A percentile compares a stretch with the other conserved stretches of the same genome.
phyloP scores from a whole-genome alignment of 768 basidiomycete species.

The Scleroderma citrinum region DNA sequence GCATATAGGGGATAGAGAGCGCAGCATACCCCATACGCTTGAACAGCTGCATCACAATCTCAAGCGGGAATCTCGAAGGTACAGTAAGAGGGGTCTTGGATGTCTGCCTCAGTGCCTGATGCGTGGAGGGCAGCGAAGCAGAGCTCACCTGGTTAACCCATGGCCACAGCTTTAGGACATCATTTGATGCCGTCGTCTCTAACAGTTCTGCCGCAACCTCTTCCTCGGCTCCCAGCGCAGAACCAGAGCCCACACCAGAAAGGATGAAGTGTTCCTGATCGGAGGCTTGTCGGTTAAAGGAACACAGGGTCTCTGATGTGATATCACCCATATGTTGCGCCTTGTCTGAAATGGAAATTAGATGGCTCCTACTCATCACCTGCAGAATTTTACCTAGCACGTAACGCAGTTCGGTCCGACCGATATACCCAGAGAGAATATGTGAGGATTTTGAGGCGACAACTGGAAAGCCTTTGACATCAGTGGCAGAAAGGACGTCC shows the following conservation, averaged over 20 bases:
- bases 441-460: conserved; percentile 54
- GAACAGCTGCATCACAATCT: conserved; percentile 97
- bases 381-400: conserved; percentile 63
- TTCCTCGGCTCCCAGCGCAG: conserved; percentile 57
- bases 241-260: conserved; percentile 37
- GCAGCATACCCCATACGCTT: conserved; percentile 89
- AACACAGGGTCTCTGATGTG: conserved; percentile 59
- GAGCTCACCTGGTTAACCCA: conserved; percentile 87
- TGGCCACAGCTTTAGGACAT: conserved; percentile 67
- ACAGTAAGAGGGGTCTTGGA: conserved; percentile 88
- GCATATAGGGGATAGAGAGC: background rate
- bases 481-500: conserved; percentile 58
- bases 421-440: conserved; percentile 82
- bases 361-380: background rate
- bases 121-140: background rate
- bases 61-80: conserved; percentile 84
- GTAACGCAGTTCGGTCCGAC: conserved; percentile 76
- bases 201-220: conserved; percentile 63
- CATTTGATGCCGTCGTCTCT: conserved; percentile 50
- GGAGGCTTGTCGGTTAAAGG: conserved; percentile 50
- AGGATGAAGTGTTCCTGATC: conserved; percentile 49
- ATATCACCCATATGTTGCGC: conserved; percentile 60
- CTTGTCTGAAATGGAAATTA: conserved; percentile 47
- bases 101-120: background rate
- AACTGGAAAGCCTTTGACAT: conserved; percentile 90